A percentile compares a stretch with the other conserved stretches of the same genome.
These are phyloP conservation scores for Colletotrichum sp. DNA, from an alignment of 2,329 filamentous ascomycete genomes.

Conservation along the genomic window DNA sequence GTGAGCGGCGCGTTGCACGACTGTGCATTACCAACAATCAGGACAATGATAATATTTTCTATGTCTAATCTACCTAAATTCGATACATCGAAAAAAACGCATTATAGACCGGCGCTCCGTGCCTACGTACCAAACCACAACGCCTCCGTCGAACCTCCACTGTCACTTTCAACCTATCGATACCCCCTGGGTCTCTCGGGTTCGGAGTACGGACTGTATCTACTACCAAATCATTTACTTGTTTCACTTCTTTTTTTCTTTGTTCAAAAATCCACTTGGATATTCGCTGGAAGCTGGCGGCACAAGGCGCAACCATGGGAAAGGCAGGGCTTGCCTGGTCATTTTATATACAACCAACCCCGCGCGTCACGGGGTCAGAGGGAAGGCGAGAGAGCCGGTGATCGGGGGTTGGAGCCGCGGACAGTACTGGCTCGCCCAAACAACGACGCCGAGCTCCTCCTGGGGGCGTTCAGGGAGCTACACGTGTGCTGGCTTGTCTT, in stretches of 20 bases:
- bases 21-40: conserved; percentile 3
- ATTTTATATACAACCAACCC: conserved; percentile 2
- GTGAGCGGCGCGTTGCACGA: conserved; percentile 3
- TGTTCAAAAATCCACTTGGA: conserved; percentile 10
- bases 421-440: not conserved
- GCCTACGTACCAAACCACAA: not conserved
- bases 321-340: conserved; percentile 19
- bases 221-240: conserved; percentile 7
- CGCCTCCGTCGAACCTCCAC: not conserved
- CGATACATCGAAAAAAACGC: conserved; percentile 16
- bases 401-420: not conserved
- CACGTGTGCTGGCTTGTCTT: conserved; percentile 13
- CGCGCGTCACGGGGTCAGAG: not conserved
- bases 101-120: conserved; percentile 18
- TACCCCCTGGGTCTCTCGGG: conserved; percentile 8
- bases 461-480: conserved; percentile 21
- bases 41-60: conserved; percentile 23
- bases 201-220: conserved; percentile 19
- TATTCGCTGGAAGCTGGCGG: not conserved
- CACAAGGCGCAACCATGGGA: conserved; percentile 15
- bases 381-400: conserved; percentile 5
- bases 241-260: not conserved
- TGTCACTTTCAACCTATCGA: conserved; percentile 8
- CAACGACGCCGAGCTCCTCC: conserved; percentile 1
- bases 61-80: conserved; percentile 15